Evolutionary conservation across 2,329 filamentous ascomycete genomes (phyloP), one percentile per base, ranked within the genome.

Genomic region (Claviceps maximensis): DNA sequence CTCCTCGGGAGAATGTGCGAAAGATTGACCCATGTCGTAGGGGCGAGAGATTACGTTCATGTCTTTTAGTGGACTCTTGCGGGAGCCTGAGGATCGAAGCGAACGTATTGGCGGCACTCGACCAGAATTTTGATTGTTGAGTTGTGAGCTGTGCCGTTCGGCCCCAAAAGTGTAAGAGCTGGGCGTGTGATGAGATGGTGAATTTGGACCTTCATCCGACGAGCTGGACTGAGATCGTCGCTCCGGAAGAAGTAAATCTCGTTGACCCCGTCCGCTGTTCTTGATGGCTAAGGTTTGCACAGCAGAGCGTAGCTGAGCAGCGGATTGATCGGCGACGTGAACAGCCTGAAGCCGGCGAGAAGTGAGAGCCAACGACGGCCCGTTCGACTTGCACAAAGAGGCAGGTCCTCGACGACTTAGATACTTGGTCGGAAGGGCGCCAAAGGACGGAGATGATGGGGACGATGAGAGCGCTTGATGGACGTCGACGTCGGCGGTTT

Each of bases 11-110:
- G 68, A 62, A 58, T 77, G 73, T 44, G 64, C 63, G 44, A 58
- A 66, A 50, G 73, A 70, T 52, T 74, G 71, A 56, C 69, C 69
- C 33, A 64, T 64, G 47, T 77, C 73, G 54, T 71, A 74, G 48
- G 68, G 67, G 55, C 69, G 68, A 56, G 69, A 60, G 27, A 68
- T 68, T 52, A 70, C 69, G 58, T 71, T 77, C 74, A 78, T 79
- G 60, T 80, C 77, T 59, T 76, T 67, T 15, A 67, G 67, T 25
- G 75, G 66, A 63, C 76, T 79, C 64, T 74, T 77, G 58, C 79
- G 76, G 56, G 77, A 77, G 59, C 74, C 75, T 40, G 78, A 79
- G 27, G 77, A 79, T 55, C 78, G 73, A 58, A 80, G 79, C 9
- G 71, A 69, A 52, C 78, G 74, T 61, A 80, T 80, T 8, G 77